Evolutionary conservation across 2,329 filamentous ascomycete genomes (phyloP), one percentile per base, ranked within the genome.

Genomic region (Hypoxylon sp.): DNA sequence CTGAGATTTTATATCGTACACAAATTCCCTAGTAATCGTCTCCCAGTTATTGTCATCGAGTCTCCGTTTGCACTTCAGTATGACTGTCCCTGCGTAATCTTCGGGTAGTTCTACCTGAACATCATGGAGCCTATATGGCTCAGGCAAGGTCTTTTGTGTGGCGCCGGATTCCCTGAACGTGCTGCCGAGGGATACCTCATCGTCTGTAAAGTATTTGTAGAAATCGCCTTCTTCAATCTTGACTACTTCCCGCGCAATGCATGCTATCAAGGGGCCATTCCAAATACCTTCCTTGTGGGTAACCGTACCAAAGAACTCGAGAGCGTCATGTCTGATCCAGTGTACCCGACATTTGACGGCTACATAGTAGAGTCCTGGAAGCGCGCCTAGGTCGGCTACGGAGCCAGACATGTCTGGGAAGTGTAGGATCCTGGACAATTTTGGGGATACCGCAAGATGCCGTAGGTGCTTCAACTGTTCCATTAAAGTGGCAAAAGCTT

Each of bases 311-410:
- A 74, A 37, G 4, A 66, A 63, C 27, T 48, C 35, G 27, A 77
- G 33, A 17, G 74, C 72, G 6, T 82, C 80, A 0, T 77, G 65
- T 37, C 85, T 79, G 7, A 86, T 73, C 3, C 74, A 73, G 44
- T 78, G 80, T 1, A 80, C 74, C 0, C 85, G 82, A 46, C 85
- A 87, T 66, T 86, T 86, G 2, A 83, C 61, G 0, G 82, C 84
- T 1, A 79, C 72, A 65, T 80, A 86, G 65, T 85, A 85, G 2
- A 86, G 76, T 0, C 82, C 80, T 6, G 82, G 77, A 8, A 85
- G 78, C 75, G 82, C 83, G 7, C 84, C 84, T 8, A 83, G 76
- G 62, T 86, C 83, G 3, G 77, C 70, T 13, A 81, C 78, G 1
- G 79, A 79, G 7, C 72, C 66, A n/a, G 77, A 74, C 72, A 80